phyloP scores from a whole-genome alignment of 208 protist genomes.

The Porcisia hertigi region DNA sequence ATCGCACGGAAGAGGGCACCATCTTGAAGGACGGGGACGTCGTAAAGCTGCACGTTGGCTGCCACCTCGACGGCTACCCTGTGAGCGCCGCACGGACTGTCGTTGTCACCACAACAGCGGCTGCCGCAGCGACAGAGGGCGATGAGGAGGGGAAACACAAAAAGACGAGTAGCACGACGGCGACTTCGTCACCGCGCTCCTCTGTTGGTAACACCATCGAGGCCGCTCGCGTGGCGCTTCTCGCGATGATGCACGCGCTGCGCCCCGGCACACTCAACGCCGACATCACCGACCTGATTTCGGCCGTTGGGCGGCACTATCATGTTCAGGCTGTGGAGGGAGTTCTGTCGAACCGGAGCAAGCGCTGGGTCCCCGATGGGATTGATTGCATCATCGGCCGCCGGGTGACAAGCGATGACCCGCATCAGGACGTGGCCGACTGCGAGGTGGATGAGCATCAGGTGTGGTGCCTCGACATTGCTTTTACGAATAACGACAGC shows the following conservation, averaged over 20 bases:
- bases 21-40: conserved; percentile 91
- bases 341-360: conserved; percentile 97
- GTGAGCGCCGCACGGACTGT: conserved; percentile 94
- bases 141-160: conserved; percentile 7
- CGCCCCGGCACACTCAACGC: conserved; percentile 78
- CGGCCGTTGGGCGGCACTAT: conserved; percentile 91
- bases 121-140: neutral
- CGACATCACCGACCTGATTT: conserved; percentile 94
- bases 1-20: conserved; percentile 70
- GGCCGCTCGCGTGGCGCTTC: conserved; percentile 94
- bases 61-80: conserved; percentile 98
- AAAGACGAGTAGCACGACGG: neutral
- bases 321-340: conserved; percentile 94
- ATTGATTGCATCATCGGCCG: conserved; percentile 95
- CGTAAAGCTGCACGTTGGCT: conserved; percentile 97
- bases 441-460: conserved; percentile 70
- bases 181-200: conserved; percentile 12
- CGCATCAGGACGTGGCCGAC: conserved; percentile 93
- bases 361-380: conserved; percentile 97
- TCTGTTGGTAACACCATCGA: conserved; percentile 91
- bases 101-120: conserved; percentile 47
- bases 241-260: conserved; percentile 82
- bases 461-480: conserved; percentile 90
- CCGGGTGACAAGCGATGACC: conserved; percentile 52
- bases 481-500: conserved; percentile 75